Conservation (phyloP, 2,329 filamentous ascomycete genomes). For the Aspergillus novoparasiticus region DNA sequence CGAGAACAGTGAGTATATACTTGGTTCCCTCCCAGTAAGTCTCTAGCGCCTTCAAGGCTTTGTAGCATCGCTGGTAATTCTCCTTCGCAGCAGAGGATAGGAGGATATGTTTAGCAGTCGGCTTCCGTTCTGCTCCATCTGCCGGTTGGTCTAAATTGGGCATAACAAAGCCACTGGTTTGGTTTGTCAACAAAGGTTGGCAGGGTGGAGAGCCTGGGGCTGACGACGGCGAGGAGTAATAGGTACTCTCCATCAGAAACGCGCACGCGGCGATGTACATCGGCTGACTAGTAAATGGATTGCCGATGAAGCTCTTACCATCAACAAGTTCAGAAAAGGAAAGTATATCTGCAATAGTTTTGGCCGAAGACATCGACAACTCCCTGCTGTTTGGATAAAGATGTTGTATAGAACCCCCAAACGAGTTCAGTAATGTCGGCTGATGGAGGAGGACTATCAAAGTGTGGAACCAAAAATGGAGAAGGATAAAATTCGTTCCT, state of each 20-base stretch:
- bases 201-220: constrained; percentile 58
- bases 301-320: constrained; percentile 81
- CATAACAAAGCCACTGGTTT: constrained; percentile 40
- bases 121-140: constrained; percentile 31
- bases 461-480: constrained; percentile 89
- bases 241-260: constrained; percentile 79
- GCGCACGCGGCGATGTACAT: constrained; percentile 91
- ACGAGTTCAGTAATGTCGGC: constrained; percentile 77
- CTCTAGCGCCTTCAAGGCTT: constrained; percentile 77
- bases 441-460: constrained; percentile 84
- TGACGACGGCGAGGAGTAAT: constrained; percentile 68
- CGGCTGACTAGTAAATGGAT: constrained; percentile 85
- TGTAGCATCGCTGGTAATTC: constrained; percentile 86
- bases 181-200: constrained; percentile 32
- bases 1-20: constrained; percentile 82
- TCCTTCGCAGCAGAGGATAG: constrained; percentile 80
- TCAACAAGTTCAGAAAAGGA: constrained; percentile 85
- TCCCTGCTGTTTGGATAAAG: constrained; percentile 80
- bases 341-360: constrained; percentile 87
- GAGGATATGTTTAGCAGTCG: constrained; percentile 67
- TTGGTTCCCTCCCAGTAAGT: constrained; percentile 84
- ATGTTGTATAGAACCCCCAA: constrained; percentile 69
- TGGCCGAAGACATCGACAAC: constrained; percentile 82
- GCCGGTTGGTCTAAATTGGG: constrained; percentile 35
- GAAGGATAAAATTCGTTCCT: constrained; percentile 81